Base-by-base conservation (phyloP, 495 filamentous ascomycete genomes). In the Aspergillus nanangensis region DNA sequence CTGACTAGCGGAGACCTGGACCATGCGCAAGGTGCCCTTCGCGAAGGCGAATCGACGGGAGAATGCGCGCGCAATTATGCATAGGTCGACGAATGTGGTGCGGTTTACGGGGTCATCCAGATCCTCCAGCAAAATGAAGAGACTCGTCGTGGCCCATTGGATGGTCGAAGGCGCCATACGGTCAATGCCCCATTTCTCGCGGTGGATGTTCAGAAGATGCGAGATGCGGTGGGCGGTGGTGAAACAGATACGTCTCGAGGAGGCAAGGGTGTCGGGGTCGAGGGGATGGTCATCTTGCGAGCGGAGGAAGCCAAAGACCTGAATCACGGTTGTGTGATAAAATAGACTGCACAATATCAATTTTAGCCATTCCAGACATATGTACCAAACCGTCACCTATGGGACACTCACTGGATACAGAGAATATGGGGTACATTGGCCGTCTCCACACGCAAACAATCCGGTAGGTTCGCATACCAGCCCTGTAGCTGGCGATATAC, bases 11-110 rank as follows among this genome's bases (percentile, higher is more conserved):
- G 58, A 61, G 2, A 66, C 38, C 31, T 69, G 62, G 9, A 69
- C 40, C 39, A 66, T 52, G 3, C 64, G 68, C 25, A 71, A 31
- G 31, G 63, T 57, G 0, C 50, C 66, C 48, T 60, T 68, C 8
- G 49, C 60, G 10, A 68, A 35, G n/a, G 57, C 45, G 53, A 61
- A 66, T 0, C 53, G 60, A 19, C 57, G 51, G 0, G 62, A 50
- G 20, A 62, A 56, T 0, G 55, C 50, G n/a, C 53, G 51, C 8
- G 58, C 55, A 8, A 53, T 38, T 13, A 55, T 46, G 22, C 55
- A 58, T 2, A 68, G 51, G 8, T 51, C 55, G 34, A 64, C 45
- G 33, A 71, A 67, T 5, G 65, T 58, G 11, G 34, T 38, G 11
- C 54, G 52, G 38, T 56, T 63, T 5, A 44, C 55, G 0, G 33